Conservation (phyloP, 176 grass and related monocot species). For the Triticum monococcum region DNA sequence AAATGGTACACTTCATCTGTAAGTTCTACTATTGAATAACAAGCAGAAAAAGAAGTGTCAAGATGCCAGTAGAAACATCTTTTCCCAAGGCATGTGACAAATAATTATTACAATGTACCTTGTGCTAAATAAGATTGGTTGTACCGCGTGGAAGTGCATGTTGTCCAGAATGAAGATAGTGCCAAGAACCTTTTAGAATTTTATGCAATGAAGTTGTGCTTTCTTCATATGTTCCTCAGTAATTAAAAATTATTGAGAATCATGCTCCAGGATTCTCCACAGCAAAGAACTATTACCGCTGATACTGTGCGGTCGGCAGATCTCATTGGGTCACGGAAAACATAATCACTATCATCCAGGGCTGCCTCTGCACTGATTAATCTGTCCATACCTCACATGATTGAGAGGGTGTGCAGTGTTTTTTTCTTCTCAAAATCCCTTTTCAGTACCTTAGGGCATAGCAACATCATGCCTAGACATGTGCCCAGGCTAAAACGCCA, state of each 20-base stretch:
- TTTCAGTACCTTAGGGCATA: not conserved
- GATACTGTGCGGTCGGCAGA: not conserved
- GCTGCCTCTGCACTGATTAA: not conserved
- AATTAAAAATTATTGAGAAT: not conserved
- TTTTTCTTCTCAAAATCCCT: not conserved
- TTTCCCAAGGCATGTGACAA: not conserved
- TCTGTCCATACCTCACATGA: not conserved
- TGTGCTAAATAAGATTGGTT: not conserved
- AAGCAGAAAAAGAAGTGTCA: not conserved
- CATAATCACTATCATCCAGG: not conserved
- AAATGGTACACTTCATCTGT: not conserved
- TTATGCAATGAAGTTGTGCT: not conserved
- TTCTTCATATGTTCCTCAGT: not conserved
- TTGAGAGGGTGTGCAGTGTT: not conserved
- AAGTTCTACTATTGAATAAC: constrained; percentile 2
- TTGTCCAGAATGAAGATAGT: not conserved
- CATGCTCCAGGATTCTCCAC: too few relatives aligned
- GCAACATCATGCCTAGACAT: not conserved
- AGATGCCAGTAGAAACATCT: not conserved
- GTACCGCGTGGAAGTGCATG: not conserved
- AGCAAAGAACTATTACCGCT: not conserved
- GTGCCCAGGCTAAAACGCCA: not conserved
- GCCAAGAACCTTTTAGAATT: not conserved
- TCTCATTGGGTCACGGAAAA: not conserved
- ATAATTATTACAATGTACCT: not conserved